phyloP scores from a whole-genome alignment of 2,329 filamentous ascomycete genomes.

The Diplodia scrobiculata region DNA sequence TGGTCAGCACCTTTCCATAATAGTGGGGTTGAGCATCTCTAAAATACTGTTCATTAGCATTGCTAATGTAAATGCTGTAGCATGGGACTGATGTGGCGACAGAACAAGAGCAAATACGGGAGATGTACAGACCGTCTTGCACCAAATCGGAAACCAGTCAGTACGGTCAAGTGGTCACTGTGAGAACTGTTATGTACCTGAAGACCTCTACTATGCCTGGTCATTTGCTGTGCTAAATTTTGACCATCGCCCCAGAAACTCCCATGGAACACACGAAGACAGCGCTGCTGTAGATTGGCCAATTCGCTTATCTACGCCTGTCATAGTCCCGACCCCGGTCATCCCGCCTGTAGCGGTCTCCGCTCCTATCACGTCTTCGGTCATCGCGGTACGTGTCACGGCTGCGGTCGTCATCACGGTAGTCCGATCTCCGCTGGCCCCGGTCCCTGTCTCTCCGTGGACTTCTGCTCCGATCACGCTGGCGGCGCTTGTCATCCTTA shows the following conservation, averaged over 20 bases:
- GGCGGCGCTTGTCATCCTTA: conserved; percentile 62
- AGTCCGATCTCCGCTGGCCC: conserved; percentile 4
- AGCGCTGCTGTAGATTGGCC: not conserved
- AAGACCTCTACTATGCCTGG: not conserved
- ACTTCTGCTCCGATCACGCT: conserved; percentile 42
- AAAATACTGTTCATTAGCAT: too few relatives aligned
- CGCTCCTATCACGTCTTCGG: conserved; percentile 31
- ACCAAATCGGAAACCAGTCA: too few relatives aligned
- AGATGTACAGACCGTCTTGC: too few relatives aligned
- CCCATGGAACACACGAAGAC: not conserved
- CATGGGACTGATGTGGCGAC: too few relatives aligned
- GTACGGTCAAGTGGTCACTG: too few relatives aligned
- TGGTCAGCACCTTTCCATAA: too few relatives aligned
- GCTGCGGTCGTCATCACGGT: conserved; percentile 38
- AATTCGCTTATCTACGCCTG: conserved; percentile 33
- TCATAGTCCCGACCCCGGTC: conserved; percentile 42
- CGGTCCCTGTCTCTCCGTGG: conserved; percentile 35
- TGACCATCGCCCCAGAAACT: not conserved
- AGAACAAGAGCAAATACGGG: too few relatives aligned
- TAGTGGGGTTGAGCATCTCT: too few relatives aligned
- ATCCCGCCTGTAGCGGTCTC: conserved; percentile 43
- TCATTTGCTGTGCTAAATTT: not conserved
- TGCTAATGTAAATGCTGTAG: too few relatives aligned
- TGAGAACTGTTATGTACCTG: not conserved
- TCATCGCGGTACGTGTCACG: conserved; percentile 47